Evolutionary conservation across 2,329 filamentous ascomycete genomes (phyloP).

Genomic region (Onygena corvina): DNA sequence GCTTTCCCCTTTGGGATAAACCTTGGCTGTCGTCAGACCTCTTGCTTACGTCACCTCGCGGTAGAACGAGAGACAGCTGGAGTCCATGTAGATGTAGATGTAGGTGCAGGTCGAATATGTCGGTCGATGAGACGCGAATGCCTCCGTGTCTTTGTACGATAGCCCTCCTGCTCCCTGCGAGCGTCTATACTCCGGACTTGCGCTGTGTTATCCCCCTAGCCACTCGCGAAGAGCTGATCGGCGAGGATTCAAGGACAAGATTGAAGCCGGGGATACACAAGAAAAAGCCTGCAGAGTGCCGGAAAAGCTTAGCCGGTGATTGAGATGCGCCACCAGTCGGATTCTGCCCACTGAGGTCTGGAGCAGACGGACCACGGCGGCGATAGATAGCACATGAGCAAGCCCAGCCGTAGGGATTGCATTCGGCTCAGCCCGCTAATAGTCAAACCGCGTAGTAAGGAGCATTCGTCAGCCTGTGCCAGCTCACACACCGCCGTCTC

Average conservation of each 20-base stretch:
- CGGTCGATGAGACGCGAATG: too few relatives aligned
- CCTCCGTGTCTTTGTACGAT: too few relatives aligned
- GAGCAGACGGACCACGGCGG: background rate
- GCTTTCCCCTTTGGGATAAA: constrained; percentile 4
- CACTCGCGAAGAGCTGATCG: too few relatives aligned
- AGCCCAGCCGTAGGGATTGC: background rate
- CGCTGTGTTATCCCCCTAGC: too few relatives aligned
- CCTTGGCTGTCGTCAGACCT: constrained; percentile 8
- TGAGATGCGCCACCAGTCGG: background rate
- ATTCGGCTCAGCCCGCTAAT: background rate
- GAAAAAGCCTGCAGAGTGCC: background rate
- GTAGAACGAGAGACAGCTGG: background rate
- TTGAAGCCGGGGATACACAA: background rate
- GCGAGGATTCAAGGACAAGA: background rate
- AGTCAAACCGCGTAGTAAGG: background rate
- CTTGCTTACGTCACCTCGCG: background rate
- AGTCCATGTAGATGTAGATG: background rate
- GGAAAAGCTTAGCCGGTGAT: background rate
- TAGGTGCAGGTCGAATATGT: background rate
- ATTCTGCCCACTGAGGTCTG: background rate
- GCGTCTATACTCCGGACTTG: too few relatives aligned
- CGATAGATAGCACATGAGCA: background rate
- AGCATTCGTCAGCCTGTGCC: background rate
- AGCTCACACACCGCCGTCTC: too few relatives aligned
- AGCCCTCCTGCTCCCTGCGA: too few relatives aligned